Evolutionary conservation across 1,284 basidiomycete genomes (phyloP).

Genomic region (Hymenochaete sp.): DNA sequence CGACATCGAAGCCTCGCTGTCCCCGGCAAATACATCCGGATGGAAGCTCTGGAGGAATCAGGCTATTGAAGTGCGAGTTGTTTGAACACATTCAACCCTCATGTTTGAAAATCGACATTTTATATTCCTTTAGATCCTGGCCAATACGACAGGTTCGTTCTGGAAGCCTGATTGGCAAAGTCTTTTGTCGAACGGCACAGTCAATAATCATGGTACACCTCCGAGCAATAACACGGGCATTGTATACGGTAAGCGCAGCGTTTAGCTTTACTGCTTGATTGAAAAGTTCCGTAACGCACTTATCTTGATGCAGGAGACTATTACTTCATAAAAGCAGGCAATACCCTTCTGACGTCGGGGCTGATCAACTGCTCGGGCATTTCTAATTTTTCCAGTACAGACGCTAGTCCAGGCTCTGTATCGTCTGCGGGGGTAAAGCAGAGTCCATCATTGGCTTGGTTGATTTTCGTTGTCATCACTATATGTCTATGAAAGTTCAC

Average conservation of each 20-base stretch:
- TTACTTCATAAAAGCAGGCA: constrained; percentile 29
- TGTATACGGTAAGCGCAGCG: constrained; percentile 47
- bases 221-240: constrained; percentile 48
- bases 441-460: too few relatives aligned
- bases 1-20: constrained; percentile 35
- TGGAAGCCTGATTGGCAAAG: constrained; percentile 54
- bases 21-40: constrained; percentile 28
- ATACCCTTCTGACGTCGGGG: constrained; percentile 9
- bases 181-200: constrained; percentile 58
- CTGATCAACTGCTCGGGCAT: constrained; percentile 7
- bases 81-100: too few relatives aligned
- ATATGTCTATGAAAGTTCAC: not conserved
- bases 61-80: constrained; percentile 31
- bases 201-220: constrained; percentile 40
- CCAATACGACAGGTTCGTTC: constrained; percentile 41
- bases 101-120: too few relatives aligned
- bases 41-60: constrained; percentile 37
- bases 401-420: not conserved
- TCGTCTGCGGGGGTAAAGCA: too few relatives aligned
- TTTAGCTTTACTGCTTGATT: too few relatives aligned
- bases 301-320: constrained; percentile 31
- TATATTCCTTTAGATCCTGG: constrained; percentile 42
- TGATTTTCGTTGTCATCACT: too few relatives aligned
- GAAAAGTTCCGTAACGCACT: too few relatives aligned
- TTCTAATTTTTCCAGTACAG: constrained; percentile 1